Base-by-base conservation (phyloP, 345 rosid species). In the Dipteronia sinensis region DNA sequence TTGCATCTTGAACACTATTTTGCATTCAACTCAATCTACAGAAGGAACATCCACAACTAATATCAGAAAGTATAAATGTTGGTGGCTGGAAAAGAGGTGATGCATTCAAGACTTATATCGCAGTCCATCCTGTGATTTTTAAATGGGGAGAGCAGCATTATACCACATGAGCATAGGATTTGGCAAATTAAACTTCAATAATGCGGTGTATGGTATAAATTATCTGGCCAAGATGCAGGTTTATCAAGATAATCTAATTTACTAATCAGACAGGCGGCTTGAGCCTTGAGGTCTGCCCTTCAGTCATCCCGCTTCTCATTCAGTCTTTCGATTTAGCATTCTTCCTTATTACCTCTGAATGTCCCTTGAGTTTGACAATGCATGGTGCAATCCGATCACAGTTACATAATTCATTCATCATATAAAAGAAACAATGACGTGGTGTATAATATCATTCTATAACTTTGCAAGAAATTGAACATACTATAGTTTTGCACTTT, bases 301-400 rank as follows among this genome's bases (percentile, higher is more conserved):
- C 22, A 2, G 44, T 47, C n/a, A n/a, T n/a, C n/a, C n/a, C n/a
- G n/a, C n/a, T n/a, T n/a, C 73, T 15, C 22, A 23, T 71, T 10
- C 12, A 17, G 42, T 38, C 7, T 3, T 1, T 31, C 63, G 2
- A 29, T 53, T 34, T 27, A 31, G 46, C 64, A 27, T 65, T 71
- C 10, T 6, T 51, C 38, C 51, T 56, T 12, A 17, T 65, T 6
- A 34, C 10, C 27, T 10, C 74, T 42, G 47, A 71, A 53, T 31
- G 44, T 55, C 75, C 47, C 65, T 56, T n/a, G 75, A 72, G 65
- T 56, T 72, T 56, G 75, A 72, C 29, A 9, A 20, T 31, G 65
- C 65, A 71, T n/a, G 40, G 34, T 31, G 27, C 47, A 19, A 27
- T 4, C 34, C 61, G 16, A 56, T 10, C 34, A 20, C 49, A 55